Evolutionary conservation across 164 flowering plant genomes (phyloP).

Genomic region (Chloranthus sessilifolius): DNA sequence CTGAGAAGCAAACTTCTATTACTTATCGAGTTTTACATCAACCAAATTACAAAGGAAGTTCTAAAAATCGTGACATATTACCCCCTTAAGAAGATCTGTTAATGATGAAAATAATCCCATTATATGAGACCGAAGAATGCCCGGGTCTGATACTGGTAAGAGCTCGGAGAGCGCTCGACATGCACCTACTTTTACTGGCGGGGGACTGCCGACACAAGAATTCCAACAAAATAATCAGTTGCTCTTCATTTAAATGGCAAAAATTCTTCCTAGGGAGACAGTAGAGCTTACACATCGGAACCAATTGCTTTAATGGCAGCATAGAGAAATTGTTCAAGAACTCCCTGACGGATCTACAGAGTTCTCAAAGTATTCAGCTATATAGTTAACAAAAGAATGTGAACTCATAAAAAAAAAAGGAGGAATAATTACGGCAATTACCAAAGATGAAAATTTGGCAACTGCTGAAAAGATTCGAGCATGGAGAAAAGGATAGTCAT

Average conservation of each 20-base stretch:
- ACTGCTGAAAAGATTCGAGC: conserved; percentile 72
- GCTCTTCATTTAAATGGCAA: background rate
- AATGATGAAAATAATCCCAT: conserved; percentile 69
- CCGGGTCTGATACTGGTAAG: conserved; percentile 54
- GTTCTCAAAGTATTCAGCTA: background rate
- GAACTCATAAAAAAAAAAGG: background rate
- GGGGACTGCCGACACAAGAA: conserved; percentile 47
- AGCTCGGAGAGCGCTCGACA: conserved; percentile 83
- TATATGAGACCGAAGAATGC: conserved; percentile 45
- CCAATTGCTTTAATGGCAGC: conserved; percentile 63
- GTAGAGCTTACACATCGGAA: conserved; percentile 59
- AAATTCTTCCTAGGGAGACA: conserved; percentile 1
- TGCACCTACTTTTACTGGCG: conserved; percentile 91
- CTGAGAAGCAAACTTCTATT: conserved; percentile 31
- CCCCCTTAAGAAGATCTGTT: conserved; percentile 73
- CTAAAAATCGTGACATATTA: conserved; percentile 17
- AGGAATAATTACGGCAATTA: conserved; percentile 18
- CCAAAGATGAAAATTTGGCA: conserved; percentile 81
- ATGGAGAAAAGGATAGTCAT: conserved; percentile 81
- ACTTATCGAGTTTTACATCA: background rate
- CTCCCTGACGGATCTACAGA: conserved; percentile 49
- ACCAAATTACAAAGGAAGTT: background rate
- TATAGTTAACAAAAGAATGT: background rate
- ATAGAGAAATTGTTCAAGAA: conserved; percentile 58
- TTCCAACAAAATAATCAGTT: conserved; percentile 4